Evolutionary conservation across 345 rosid species (phyloP), one percentile per base, ranked within the genome.

Genomic region (Populus deltoides): DNA sequence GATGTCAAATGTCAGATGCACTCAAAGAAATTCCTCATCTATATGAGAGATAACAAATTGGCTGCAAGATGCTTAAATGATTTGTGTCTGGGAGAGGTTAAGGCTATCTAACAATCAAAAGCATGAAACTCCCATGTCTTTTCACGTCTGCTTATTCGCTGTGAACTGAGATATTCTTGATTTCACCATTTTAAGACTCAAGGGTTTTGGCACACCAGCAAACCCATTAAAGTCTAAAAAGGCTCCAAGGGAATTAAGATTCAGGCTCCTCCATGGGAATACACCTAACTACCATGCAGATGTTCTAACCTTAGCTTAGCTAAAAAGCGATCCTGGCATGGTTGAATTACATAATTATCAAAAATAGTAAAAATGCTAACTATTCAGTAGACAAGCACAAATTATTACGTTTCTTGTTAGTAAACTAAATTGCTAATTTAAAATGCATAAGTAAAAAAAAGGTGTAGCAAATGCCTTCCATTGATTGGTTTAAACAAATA

Each of bases 1-100:
- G 59, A 80, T 45, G 79, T 66, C 72, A 79, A 78, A 78, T 20
- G 67, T 49, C 39, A 81, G 77, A 31, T 65, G 59, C 49, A 11
- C 61, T 38, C 36, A 66, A 43, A 57, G 24, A 55, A 68, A 43
- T 38, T 74, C 38, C 55, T 62, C 15, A 6, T 22, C 70, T 25
- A 70, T 51, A 20, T 7, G 39, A 78, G 68, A 71, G 71, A 15
- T 49, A 4, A 53, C 45, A 27, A 45, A 75, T 75, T 17, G 67
- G 62, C n/a, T 75, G 17, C 51, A 24, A 41, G 59, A 75, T 29
- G 62, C 16, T 47, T 31, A 22, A 74, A 45, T 45, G 38, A 75
- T 43, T 63, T 47, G 62, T 35, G 2, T 43, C 31, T 43, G 18
- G 33, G 47, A 22, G 41, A 36, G 5, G 41, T 35, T 31, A 35